Evolutionary conservation across 1,284 basidiomycete species (phyloP).

Genomic region (Puccinia hordei): DNA sequence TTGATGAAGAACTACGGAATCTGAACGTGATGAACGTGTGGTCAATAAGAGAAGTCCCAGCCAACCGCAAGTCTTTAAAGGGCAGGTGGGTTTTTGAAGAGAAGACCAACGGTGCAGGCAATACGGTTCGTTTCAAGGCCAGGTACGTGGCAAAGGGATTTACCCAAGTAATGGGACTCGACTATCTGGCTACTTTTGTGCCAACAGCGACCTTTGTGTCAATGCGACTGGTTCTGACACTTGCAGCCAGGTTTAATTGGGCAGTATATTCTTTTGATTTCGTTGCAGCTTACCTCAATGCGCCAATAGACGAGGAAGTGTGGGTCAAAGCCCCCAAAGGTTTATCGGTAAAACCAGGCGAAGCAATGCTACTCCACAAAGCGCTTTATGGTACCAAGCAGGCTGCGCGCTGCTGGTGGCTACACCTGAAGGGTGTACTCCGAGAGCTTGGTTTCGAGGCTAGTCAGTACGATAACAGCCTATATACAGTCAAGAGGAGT

Average conservation of each 20-base stretch:
- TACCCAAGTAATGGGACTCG: too few species aligned
- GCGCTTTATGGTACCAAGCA: conserved; percentile 20
- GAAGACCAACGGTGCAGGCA: neutral
- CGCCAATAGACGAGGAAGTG: too few species aligned
- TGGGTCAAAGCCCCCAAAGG: neutral
- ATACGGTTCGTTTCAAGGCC: neutral
- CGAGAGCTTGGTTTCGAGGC: too few species aligned
- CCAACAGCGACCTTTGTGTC: conserved; percentile 26
- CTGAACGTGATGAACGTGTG: neutral
- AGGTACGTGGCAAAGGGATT: neutral
- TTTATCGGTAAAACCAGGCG: neutral
- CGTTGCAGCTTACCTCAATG: conserved; percentile 26
- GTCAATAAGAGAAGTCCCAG: neutral
- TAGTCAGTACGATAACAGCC: too few species aligned
- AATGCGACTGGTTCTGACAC: neutral
- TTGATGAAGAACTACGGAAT: neutral
- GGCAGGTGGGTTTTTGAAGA: too few species aligned
- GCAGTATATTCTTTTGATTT: conserved; percentile 24
- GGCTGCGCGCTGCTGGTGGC: too few species aligned
- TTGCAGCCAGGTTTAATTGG: too few species aligned
- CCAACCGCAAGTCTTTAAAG: neutral
- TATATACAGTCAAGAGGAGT: too few species aligned
- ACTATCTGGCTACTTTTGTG: conserved; percentile 13
- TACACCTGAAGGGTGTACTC: too few species aligned
- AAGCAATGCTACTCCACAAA: neutral